These are phyloP conservation scores for Colletotrichum eleusines DNA, from an alignment of 2,329 filamentous ascomycete genomes.

Conservation along the genomic window DNA sequence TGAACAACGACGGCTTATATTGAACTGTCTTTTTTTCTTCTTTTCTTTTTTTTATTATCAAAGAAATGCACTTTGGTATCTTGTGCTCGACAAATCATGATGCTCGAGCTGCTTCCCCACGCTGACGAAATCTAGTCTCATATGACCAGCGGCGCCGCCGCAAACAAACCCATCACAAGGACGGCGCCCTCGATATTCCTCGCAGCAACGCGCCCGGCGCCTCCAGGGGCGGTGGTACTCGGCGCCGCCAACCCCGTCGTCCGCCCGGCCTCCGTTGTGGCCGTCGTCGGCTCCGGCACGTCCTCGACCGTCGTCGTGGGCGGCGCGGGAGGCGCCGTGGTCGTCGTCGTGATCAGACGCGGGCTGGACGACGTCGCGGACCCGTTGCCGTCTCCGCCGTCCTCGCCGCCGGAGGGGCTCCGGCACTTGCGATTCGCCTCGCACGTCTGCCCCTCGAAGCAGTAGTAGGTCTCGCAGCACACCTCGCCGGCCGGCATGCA, in stretches of 20 bases:
- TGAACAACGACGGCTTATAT: not conserved
- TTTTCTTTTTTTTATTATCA: no score
- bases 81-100: not conserved
- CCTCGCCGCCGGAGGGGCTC: constrained; percentile 2
- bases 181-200: not conserved
- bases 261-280: not conserved
- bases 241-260: constrained; percentile 1
- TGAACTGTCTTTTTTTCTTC: not conserved
- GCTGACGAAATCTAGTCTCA: not conserved
- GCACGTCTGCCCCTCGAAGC: constrained; percentile 41
- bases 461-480: constrained; percentile 45
- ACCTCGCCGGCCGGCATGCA: constrained; percentile 48
- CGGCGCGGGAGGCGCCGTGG: not conserved
- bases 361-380: not conserved
- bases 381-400: not conserved
- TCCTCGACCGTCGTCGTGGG: not conserved
- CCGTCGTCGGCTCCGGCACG: not conserved
- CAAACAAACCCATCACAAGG: constrained; percentile 23
- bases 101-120: not conserved
- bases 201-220: not conserved
- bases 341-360: not conserved
- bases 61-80: not conserved
- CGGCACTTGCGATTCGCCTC: constrained; percentile 8
- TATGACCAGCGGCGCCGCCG: constrained; percentile 3
- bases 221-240: not conserved